phyloP scores from a whole-genome alignment of 2,329 filamentous ascomycete species.

The Ilyonectria sp. region DNA sequence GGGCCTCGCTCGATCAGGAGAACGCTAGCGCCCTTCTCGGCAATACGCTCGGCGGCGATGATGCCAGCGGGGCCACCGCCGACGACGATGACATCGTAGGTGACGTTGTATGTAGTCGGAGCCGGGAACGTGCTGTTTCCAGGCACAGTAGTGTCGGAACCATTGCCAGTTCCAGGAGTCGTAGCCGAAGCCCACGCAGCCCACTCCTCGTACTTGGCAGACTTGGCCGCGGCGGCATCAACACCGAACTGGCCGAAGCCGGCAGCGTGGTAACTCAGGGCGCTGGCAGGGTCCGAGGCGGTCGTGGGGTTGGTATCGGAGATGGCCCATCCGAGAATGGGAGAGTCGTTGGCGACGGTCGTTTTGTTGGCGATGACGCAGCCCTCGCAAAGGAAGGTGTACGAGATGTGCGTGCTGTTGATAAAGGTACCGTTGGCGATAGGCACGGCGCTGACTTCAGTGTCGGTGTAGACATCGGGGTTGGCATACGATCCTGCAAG shows the following conservation, averaged over 20 bases:
- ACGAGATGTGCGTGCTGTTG: constrained; percentile 67
- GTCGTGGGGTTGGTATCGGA: constrained; percentile 52
- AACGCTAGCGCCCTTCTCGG: constrained; percentile 43
- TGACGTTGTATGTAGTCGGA: constrained; percentile 41
- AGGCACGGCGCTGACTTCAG: constrained; percentile 56
- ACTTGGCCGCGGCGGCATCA: constrained; percentile 52
- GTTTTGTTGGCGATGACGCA: constrained; percentile 57
- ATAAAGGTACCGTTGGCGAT: constrained; percentile 67
- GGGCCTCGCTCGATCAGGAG: constrained; percentile 48
- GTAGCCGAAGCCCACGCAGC: constrained; percentile 46
- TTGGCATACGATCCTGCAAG: constrained; percentile 60
- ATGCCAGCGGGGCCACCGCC: constrained; percentile 47
- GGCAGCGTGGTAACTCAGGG: constrained; percentile 57
- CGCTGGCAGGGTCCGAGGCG: constrained; percentile 50
- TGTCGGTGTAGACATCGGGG: constrained; percentile 61
- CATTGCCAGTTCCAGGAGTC: constrained; percentile 24
- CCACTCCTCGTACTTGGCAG: constrained; percentile 48
- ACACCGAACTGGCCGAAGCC: constrained; percentile 57
- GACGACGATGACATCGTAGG: constrained; percentile 48
- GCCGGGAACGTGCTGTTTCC: constrained; percentile 30
- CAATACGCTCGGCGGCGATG: constrained; percentile 46
- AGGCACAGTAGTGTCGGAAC: constrained; percentile 30
- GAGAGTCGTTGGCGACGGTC: constrained; percentile 46
- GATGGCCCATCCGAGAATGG: constrained; percentile 58
- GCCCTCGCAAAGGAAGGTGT: constrained; percentile 67